Evolutionary conservation across 768 basidiomycete species (phyloP).

Genomic region (Boletellus ananiceps): DNA sequence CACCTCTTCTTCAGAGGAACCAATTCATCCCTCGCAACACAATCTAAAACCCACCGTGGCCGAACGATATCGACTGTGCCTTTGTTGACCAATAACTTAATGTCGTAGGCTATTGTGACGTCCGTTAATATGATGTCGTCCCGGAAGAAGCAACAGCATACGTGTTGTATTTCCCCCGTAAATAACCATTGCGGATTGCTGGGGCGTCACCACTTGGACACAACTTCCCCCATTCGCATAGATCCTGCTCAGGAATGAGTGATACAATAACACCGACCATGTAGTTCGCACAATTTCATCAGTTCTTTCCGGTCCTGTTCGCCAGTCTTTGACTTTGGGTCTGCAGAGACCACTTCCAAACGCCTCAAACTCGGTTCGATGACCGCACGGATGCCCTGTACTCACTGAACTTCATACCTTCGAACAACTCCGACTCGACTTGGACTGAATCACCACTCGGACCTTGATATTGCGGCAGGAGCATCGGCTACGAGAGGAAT

Average conservation of each 20-base stretch:
- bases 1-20: conserved; percentile 70
- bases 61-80: conserved; percentile 67
- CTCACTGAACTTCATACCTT: conserved; percentile 77
- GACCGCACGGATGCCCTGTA: conserved; percentile 2
- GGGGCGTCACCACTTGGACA: conserved; percentile 54
- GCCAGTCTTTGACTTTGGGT: conserved; percentile 64
- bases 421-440: conserved; percentile 63
- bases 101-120: conserved; percentile 52
- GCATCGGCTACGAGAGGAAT: conserved; percentile 37
- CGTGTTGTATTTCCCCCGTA: conserved; percentile 69
- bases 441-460: conserved; percentile 56
- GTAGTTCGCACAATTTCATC: conserved; percentile 51
- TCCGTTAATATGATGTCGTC: background rate
- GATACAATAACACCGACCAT: background rate
- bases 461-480: conserved; percentile 66
- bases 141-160: conserved; percentile 34
- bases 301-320: conserved; percentile 68
- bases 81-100: conserved; percentile 68
- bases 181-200: conserved; percentile 52
- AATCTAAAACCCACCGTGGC: conserved; percentile 81
- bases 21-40: conserved; percentile 51
- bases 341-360: conserved; percentile 62
- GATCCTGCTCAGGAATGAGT: conserved; percentile 43
- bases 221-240: conserved; percentile 64
- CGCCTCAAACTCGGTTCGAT: background rate